phyloP scores from a whole-genome alignment of 2,329 filamentous ascomycete species.

The Monosporascus sp. region DNA sequence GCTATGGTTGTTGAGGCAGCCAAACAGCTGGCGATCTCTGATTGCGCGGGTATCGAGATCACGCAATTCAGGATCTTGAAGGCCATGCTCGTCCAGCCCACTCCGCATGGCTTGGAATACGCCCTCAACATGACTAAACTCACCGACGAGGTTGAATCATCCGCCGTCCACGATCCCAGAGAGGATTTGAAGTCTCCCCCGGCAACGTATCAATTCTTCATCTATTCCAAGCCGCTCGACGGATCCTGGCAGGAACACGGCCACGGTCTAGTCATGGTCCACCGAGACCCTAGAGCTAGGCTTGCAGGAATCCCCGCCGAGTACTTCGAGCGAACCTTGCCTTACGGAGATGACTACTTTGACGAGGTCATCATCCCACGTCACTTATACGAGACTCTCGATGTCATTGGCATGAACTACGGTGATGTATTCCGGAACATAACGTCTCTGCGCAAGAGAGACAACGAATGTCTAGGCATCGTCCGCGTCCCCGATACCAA shows the following conservation, averaged over 20 bases:
- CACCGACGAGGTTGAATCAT: background rate
- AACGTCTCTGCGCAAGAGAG: constrained; percentile 26
- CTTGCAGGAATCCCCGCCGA: background rate
- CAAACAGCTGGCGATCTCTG: constrained; percentile 29
- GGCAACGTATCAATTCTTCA: constrained; percentile 33
- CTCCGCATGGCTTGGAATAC: constrained; percentile 43
- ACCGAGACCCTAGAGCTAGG: constrained; percentile 11
- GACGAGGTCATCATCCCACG: constrained; percentile 32
- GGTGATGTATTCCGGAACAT: constrained; percentile 47
- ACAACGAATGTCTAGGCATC: constrained; percentile 30
- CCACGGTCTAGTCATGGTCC: constrained; percentile 23
- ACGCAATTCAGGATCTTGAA: constrained; percentile 41
- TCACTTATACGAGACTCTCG: constrained; percentile 46
- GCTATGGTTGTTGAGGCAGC: constrained; percentile 45
- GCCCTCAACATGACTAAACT: constrained; percentile 37
- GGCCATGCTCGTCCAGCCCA: constrained; percentile 46
- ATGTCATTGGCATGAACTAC: constrained; percentile 48
- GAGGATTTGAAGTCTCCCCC: constrained; percentile 7
- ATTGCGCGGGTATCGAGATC: constrained; percentile 36
- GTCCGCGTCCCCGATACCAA: constrained; percentile 44
- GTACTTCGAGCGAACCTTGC: constrained; percentile 1
- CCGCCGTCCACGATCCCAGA: constrained; percentile 5
- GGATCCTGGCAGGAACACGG: constrained; percentile 40
- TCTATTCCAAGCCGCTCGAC: constrained; percentile 40
- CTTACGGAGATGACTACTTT: constrained; percentile 18